These are phyloP conservation scores for Takakia lepidozioides DNA, from an alignment of 225 moss, liverwort and hornwort species.

Conservation along the genomic window DNA sequence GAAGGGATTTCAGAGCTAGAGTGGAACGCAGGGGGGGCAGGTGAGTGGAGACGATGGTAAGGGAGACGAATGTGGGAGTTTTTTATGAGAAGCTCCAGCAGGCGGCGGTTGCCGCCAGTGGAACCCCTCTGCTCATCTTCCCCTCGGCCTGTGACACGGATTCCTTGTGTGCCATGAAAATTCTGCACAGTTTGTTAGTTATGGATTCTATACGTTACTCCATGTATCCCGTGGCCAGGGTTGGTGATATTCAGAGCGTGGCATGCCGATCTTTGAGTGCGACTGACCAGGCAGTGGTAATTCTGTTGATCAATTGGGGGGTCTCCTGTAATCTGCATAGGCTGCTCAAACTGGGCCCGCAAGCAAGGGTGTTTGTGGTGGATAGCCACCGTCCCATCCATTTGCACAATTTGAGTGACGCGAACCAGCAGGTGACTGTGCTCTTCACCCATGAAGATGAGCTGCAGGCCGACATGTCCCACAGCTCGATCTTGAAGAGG, in stretches of 20 bases:
- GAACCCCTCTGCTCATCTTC: constrained; percentile 69
- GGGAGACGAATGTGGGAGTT: constrained; percentile 64
- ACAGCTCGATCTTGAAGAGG: constrained; percentile 45
- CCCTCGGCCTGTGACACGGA: constrained; percentile 85
- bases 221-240: constrained; percentile 69
- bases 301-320: constrained; percentile 88
- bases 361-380: constrained; percentile 72
- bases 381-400: constrained; percentile 90
- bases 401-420: constrained; percentile 57
- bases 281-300: constrained; percentile 42
- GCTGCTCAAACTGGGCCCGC: constrained; percentile 56
- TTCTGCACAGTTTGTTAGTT: constrained; percentile 52
- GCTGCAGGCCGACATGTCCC: constrained; percentile 62
- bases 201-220: constrained; percentile 88
- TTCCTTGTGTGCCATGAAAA: constrained; percentile 69
- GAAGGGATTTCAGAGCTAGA: constrained; percentile 1
- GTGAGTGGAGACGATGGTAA: constrained; percentile 59
- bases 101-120: constrained; percentile 44
- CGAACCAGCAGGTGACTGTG: constrained; percentile 58
- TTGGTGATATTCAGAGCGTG: constrained; percentile 51
- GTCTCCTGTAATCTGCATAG: constrained; percentile 72
- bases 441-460: constrained; percentile 79
- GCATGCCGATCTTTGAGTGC: constrained; percentile 41
- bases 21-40: constrained; percentile 1
- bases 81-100: constrained; percentile 73